Evolutionary conservation across 2,329 filamentous ascomycete species (phyloP), one percentile per base, ranked within the genome.

Genomic region (Periconia digitata): DNA sequence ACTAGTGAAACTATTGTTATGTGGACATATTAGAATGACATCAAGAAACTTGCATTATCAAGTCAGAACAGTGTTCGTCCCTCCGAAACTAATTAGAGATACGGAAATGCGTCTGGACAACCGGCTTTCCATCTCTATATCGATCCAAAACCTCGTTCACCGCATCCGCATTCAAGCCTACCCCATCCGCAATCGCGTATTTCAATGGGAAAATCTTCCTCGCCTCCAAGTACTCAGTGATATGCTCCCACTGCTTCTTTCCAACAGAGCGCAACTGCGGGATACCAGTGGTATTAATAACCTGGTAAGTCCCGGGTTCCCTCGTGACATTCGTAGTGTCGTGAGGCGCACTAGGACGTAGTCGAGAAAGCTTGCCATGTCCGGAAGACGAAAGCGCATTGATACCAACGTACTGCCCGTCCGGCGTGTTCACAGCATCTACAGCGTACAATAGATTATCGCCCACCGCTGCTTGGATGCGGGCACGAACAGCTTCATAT

Each of bases 391-490:
- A 75, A 5, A 76, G 59, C 1, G 67, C 59, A 29, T 66, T 66
- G 7, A 72, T 53, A 0, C 59, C 63, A 2, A 76, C 49, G 6
- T 49, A 44, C 29, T 69, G 66, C 7, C 53, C 62, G 0, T 43
- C 55, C 1, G 49, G 47, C 1, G 29, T 49, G 43, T 65, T 72
- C 35, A 72, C 48, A 0, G 67, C 60, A 47, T 76, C 72, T 45
- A 64, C 71, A 2, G 63, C 69, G 47, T 75, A 74, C 6, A 72
- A 12, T 4, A 75, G 54, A 6, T 74, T 71, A 49, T 75, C 73
- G 3, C 70, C 70, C 1, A 72, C 71, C 6, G 74, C 54, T 2
- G 51, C 60, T 1, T 65, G 63, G 44, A 76, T 67, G n/a, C 65
- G 58, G 0, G 46, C 49, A 10, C 27, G 27, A 0, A 61, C 56